Percentiles rank a stretch among this genome's conserved stretches.
Conservation (phyloP, 805 yeast genomes). For the Ascoidea tarda region DNA sequence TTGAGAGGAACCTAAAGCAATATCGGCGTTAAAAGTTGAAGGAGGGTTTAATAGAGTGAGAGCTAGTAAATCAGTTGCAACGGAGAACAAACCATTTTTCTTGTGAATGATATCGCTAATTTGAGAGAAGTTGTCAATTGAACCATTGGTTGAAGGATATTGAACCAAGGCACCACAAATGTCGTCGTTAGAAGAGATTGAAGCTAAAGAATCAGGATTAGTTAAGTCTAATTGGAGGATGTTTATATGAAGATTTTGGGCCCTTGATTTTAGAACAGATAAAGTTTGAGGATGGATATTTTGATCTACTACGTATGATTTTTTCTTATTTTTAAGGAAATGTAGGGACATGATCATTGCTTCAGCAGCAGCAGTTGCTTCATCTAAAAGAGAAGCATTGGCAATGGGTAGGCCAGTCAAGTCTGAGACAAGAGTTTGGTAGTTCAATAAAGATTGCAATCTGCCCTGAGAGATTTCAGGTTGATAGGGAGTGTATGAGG, state of each 20-base stretch:
- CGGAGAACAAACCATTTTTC: slow-evolving; percentile 62
- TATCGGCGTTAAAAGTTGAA: slow-evolving; percentile 76
- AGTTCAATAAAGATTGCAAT: slow-evolving; percentile 77
- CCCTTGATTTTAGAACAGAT: slow-evolving; percentile 67
- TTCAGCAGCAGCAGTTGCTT: slow-evolving; percentile 96
- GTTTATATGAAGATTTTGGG: slow-evolving; percentile 57
- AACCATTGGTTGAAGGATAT: slow-evolving; percentile 84
- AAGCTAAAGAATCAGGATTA: slow-evolving; percentile 24
- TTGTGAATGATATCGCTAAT: slow-evolving; percentile 56
- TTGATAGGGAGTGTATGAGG: slow-evolving; percentile 96
- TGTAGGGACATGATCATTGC: slow-evolving; percentile 82
- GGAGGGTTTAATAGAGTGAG: slow-evolving; percentile 81
- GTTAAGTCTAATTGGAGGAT: slow-evolving; percentile 43
- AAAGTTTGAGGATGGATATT: slow-evolving; percentile 78
- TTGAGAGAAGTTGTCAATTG: slow-evolving; percentile 34
- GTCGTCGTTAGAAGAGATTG: slow-evolving; percentile 20
- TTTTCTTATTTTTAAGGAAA: slow-evolving; percentile 50
- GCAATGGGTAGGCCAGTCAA: slow-evolving; percentile 92
- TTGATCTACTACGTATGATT: slow-evolving; percentile 56
- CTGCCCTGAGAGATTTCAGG: slow-evolving; percentile 98
- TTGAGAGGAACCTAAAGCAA: slow-evolving; percentile 86
- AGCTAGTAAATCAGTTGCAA: slow-evolving; percentile 88
- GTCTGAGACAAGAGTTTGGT: slow-evolving; percentile 83
- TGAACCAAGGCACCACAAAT: slow-evolving; percentile 79
- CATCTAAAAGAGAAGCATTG: slow-evolving; percentile 89